These are phyloP conservation scores for Polygonum maritimum DNA, from an alignment of 148 eudicot genomes.

Conservation along the genomic window DNA sequence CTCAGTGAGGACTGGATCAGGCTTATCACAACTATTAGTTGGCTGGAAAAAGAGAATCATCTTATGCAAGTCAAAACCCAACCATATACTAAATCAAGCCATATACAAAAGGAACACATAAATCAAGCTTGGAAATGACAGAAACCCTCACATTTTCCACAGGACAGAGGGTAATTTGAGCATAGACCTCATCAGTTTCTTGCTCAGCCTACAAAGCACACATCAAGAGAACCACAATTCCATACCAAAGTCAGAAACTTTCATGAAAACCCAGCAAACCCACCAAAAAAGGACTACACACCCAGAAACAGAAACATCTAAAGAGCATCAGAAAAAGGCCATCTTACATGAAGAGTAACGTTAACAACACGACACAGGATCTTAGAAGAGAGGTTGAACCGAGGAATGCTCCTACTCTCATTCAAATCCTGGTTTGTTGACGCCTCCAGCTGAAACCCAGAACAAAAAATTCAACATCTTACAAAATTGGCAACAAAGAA, in stretches of 20 bases:
- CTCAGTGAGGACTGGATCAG: conserved; percentile 47
- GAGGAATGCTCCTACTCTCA: conserved; percentile 46
- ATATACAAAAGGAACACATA: neutral
- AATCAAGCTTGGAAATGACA: neutral
- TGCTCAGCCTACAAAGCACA: conserved; percentile 67
- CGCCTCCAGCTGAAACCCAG: conserved; percentile 58
- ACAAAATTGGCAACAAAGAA: neutral
- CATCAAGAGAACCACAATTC: neutral
- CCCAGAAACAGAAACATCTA: conserved; percentile 1
- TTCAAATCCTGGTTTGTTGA: conserved; percentile 76
- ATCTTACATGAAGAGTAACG: conserved; percentile 47
- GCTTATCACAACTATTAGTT: conserved; percentile 42
- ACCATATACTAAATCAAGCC: neutral
- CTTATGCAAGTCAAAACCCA: neutral
- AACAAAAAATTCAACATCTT: neutral
- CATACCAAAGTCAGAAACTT: neutral
- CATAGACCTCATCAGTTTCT: conserved; percentile 95
- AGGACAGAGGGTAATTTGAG: conserved; percentile 78
- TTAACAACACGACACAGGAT: conserved; percentile 74
- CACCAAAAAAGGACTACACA: neutral
- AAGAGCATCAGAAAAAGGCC: neutral
- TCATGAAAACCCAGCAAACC: neutral
- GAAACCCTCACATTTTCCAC: conserved; percentile 49
- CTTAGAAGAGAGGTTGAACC: conserved; percentile 62
- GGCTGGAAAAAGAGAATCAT: conserved; percentile 29